Evolutionary conservation across 83 land plant species (phyloP).

Genomic region (Picea abies): DNA sequence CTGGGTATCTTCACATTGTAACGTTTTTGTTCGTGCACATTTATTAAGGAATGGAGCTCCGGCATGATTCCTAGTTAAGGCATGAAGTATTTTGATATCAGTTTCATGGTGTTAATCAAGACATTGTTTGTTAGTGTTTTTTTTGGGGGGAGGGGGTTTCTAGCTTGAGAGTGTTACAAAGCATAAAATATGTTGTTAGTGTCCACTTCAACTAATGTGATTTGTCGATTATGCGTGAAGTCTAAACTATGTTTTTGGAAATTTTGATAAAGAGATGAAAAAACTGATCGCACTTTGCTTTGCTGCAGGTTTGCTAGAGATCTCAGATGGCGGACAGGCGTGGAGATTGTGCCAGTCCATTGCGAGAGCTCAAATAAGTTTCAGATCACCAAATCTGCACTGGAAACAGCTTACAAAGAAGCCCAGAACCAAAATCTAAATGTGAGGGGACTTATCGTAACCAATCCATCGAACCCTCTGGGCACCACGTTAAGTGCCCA

Average conservation of each 20-base stretch:
- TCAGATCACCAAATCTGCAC: conserved; percentile 57
- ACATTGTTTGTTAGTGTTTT: too few relatives aligned
- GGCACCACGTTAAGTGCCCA: conserved; percentile 30
- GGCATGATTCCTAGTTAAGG: neutral
- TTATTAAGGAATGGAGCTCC: neutral
- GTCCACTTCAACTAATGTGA: neutral
- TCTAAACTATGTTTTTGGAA: too few relatives aligned
- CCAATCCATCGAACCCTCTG: conserved; percentile 84
- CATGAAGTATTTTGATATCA: too few relatives aligned
- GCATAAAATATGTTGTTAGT: neutral
- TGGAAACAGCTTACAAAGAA: conserved; percentile 51
- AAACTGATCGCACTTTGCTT: too few relatives aligned
- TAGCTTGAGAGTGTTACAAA: neutral
- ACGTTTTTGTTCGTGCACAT: neutral
- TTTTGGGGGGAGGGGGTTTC: too few relatives aligned
- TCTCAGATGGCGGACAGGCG: conserved; percentile 82
- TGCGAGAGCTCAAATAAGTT: conserved; percentile 30
- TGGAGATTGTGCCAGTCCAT: conserved; percentile 73
- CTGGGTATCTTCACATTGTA: neutral
- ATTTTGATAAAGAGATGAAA: too few relatives aligned
- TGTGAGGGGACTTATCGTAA: conserved; percentile 66
- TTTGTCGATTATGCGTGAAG: conserved; percentile 27
- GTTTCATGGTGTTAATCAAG: too few relatives aligned
- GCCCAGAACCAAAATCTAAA: conserved; percentile 41
- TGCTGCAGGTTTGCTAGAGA: too few relatives aligned